phyloP scores from a whole-genome alignment of 163 green algal genomes.

The Scenedesmus sp. region DNA sequence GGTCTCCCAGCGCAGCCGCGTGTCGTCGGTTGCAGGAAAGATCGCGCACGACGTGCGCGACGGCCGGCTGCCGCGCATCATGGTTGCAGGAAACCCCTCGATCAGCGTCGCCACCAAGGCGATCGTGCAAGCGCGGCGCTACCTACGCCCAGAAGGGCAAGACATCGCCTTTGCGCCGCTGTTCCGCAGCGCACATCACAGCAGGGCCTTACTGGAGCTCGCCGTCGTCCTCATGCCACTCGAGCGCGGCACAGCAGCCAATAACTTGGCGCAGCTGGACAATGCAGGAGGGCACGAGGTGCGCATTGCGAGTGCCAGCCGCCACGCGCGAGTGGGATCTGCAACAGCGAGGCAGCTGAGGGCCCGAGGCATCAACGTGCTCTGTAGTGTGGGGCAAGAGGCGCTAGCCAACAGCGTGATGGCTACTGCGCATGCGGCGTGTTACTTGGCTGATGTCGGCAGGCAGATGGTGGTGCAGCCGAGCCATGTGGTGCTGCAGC shows the following conservation, averaged over 20 bases:
- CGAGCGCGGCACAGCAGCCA: constrained; percentile 17
- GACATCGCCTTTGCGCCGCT: constrained; percentile 35
- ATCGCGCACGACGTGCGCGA: constrained; percentile 34
- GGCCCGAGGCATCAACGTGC: constrained; percentile 21
- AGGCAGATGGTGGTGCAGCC: constrained; percentile 50
- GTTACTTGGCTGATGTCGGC: constrained; percentile 18
- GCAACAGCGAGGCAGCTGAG: constrained; percentile 23
- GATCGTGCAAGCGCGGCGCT: constrained; percentile 32
- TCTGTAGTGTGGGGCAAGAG: constrained; percentile 24
- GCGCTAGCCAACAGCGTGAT: constrained; percentile 47
- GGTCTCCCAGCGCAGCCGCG: constrained; percentile 32
- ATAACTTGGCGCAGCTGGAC: constrained; percentile 15
- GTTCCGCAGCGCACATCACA: constrained; percentile 39
- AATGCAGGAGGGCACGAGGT: constrained; percentile 35
- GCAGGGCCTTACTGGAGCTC: constrained; percentile 44
- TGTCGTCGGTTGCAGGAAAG: constrained; percentile 15
- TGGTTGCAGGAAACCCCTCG: constrained; percentile 39
- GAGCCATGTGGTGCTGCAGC: constrained; percentile 34
- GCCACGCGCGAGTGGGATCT: constrained; percentile 27
- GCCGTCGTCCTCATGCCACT: constrained; percentile 26
- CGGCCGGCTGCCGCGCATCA: constrained; percentile 35
- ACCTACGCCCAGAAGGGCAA: constrained; percentile 37
- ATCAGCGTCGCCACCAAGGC: constrained; percentile 42
- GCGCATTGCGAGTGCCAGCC: constrained; percentile 6
- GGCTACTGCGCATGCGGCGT: constrained; percentile 36